These are phyloP conservation scores for Chalciporus sphaerocephalus DNA, from an alignment of 768 basidiomycete genomes.

Conservation along the genomic window DNA sequence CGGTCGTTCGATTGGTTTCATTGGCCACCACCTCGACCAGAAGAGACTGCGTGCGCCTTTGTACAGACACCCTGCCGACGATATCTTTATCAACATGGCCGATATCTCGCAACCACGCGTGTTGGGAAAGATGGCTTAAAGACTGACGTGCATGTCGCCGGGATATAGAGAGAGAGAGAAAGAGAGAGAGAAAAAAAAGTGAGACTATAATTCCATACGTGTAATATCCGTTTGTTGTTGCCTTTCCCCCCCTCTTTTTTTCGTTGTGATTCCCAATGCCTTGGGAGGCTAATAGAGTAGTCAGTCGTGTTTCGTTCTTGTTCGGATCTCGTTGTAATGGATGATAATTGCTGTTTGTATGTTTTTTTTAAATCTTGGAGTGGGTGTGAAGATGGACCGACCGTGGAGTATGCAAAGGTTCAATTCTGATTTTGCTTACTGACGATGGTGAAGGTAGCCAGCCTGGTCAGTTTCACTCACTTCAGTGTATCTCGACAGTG, in stretches of 20 bases:
- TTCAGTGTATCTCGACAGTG: not conserved
- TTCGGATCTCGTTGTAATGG: not conserved
- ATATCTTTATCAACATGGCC: conserved; percentile 94
- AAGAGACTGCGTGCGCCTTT: conserved; percentile 89
- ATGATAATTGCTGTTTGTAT: not conserved
- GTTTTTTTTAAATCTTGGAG: no score
- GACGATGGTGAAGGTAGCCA: no score
- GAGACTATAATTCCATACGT: conserved; percentile 9
- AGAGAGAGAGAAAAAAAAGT: no score
- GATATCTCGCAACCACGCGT: conserved; percentile 81
- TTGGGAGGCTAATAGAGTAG: not conserved
- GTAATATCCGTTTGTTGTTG: conserved; percentile 18
- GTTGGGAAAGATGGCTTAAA: conserved; percentile 41
- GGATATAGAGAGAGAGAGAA: not conserved
- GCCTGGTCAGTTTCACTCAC: no score
- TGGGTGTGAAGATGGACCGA: no score
- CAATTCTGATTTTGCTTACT: no score
- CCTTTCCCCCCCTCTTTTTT: no score
- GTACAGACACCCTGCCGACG: conserved; percentile 93
- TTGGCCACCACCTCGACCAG: conserved; percentile 95
- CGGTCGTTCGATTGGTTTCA: conserved; percentile 96
- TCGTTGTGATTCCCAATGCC: not conserved
- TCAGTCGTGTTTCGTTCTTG: not conserved
- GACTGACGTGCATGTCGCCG: not conserved
- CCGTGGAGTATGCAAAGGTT: no score